Evolutionary conservation across 176 grass and related monocot genomes (phyloP).

Genomic region (Panicum miliaceum): DNA sequence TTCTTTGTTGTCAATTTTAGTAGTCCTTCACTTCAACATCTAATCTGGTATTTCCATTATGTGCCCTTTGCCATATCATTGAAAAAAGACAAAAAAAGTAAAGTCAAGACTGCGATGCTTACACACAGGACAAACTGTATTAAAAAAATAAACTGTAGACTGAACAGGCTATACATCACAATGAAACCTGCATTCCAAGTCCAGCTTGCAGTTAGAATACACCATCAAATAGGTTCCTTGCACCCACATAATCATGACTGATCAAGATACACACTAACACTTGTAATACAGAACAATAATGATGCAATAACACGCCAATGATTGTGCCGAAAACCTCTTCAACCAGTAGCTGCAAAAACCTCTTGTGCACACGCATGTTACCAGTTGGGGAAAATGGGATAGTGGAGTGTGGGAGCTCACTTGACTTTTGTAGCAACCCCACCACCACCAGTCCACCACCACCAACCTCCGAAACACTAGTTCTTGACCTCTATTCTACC

Average conservation of each 20-base stretch:
- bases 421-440: constrained; percentile 31
- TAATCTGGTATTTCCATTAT: neutral
- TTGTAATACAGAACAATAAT: constrained; percentile 17
- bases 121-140: neutral
- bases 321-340: constrained; percentile 18
- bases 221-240: neutral
- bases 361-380: neutral
- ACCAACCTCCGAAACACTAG: constrained; percentile 21
- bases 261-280: neutral
- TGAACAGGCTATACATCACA: neutral
- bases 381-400: constrained; percentile 7
- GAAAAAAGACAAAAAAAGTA: neutral
- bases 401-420: constrained; percentile 41
- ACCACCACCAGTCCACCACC: constrained; percentile 37
- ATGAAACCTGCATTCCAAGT: neutral
- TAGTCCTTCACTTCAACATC: neutral
- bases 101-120: neutral
- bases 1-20: neutral
- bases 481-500: constrained; percentile 43
- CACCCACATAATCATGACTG: neutral
- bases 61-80: neutral
- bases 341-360: constrained; percentile 8
- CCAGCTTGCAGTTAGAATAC: neutral
- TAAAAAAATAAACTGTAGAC: neutral
- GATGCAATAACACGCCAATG: constrained; percentile 3